Evolutionary conservation across 225 moss, liverwort and hornwort species (phyloP).

Genomic region (Ulota crispa): DNA sequence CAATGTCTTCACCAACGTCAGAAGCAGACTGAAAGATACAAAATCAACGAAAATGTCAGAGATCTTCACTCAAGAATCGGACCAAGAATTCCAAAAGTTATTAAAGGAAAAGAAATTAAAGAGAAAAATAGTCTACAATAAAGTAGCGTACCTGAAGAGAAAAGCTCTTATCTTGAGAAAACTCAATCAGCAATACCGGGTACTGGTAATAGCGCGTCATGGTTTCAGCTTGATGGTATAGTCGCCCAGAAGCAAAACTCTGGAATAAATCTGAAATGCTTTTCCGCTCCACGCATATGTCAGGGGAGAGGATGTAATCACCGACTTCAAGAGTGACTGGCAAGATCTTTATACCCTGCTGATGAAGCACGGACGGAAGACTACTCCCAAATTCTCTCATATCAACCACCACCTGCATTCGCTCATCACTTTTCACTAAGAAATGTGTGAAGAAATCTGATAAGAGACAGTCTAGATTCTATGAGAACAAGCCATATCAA

Average conservation of each 20-base stretch:
- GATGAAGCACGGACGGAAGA: conserved; percentile 93
- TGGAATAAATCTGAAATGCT: conserved; percentile 85
- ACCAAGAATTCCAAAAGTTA: not conserved
- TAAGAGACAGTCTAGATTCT: not conserved
- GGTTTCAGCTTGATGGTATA: conserved; percentile 97
- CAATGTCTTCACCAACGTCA: conserved; percentile 87
- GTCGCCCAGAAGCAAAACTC: conserved; percentile 88
- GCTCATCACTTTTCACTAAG: conserved; percentile 15
- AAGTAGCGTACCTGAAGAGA: conserved; percentile 70
- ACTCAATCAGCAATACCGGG: conserved; percentile 93
- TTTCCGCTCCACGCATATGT: conserved; percentile 95
- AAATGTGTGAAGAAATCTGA: not conserved
- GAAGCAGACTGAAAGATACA: conserved; percentile 66
- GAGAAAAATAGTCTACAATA: not conserved
- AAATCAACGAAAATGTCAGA: conserved; percentile 12
- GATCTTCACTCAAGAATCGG: conserved; percentile 5
- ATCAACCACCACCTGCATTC: conserved; percentile 94
- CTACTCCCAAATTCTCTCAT: conserved; percentile 99
- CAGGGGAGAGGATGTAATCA: conserved; percentile 94
- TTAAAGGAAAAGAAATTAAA: not conserved
- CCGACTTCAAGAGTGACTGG: conserved; percentile 99
- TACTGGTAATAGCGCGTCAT: conserved; percentile 90
- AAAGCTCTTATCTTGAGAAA: conserved; percentile 96
- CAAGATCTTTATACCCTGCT: conserved; percentile 90
- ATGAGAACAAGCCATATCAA: not conserved